A percentile compares a stretch with the other conserved stretches of the same genome.
Conservation (phyloP, 1,284 basidiomycete species). For the Grifola frondosa region DNA sequence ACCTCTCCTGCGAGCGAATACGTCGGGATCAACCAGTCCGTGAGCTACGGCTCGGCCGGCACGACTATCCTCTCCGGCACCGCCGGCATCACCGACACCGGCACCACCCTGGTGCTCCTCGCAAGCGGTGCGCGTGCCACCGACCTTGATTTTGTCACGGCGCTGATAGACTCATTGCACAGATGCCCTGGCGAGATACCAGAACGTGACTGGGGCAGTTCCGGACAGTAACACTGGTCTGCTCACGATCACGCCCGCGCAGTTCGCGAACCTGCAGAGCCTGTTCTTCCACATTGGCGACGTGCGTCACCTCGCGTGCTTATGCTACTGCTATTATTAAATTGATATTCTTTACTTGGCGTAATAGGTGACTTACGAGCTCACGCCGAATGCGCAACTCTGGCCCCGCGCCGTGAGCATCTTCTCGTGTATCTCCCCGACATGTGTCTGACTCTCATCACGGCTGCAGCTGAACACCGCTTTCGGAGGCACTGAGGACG, state of each 20-base stretch:
- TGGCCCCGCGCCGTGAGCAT: conserved; percentile 11
- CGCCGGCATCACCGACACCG: conserved; percentile 29
- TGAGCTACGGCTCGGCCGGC: conserved; percentile 36
- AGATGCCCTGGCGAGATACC: conserved; percentile 26
- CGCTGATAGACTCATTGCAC: neutral
- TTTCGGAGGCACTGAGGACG: conserved; percentile 42
- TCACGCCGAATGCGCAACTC: conserved; percentile 12
- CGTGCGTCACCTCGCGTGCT: too few relatives aligned
- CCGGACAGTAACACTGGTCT: conserved; percentile 24
- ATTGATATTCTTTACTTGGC: too few relatives aligned
- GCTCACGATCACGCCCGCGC: conserved; percentile 19
- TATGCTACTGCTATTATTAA: too few relatives aligned
- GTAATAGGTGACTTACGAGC: conserved; percentile 6
- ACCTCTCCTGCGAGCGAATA: conserved; percentile 43
- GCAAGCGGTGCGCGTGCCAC: conserved; percentile 26
- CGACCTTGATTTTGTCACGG: neutral
- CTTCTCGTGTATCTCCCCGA: neutral
- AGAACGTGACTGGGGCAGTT: conserved; percentile 21
- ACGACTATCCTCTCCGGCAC: conserved; percentile 26
- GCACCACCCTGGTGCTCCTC: conserved; percentile 35
- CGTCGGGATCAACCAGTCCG: conserved; percentile 54
- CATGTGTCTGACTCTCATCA: too few relatives aligned
- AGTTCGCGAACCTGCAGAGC: conserved; percentile 24
- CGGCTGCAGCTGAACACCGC: conserved; percentile 36
- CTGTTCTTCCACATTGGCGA: conserved; percentile 14